These are phyloP conservation scores for Nitzschia sp. DNA, from an alignment of 108 stramenopile species.

Conservation along the genomic window DNA sequence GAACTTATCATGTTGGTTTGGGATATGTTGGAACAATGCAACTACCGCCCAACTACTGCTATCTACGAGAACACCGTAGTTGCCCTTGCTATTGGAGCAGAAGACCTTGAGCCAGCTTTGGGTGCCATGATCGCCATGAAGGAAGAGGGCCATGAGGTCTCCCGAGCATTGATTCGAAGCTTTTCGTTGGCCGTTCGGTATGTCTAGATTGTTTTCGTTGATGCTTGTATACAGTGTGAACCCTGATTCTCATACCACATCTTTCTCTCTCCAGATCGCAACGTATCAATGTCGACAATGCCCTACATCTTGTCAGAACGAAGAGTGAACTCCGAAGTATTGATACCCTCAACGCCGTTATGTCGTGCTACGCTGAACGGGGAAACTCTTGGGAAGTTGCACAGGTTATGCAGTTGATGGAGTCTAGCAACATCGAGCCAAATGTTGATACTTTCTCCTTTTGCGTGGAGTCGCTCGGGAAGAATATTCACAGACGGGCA, in stretches of 20 bases:
- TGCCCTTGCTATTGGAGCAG: constrained; percentile 38
- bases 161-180: constrained; percentile 51
- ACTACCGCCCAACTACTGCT: constrained; percentile 50
- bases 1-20: constrained; percentile 58
- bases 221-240: not conserved
- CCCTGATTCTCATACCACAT: not conserved
- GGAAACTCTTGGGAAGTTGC: constrained; percentile 32
- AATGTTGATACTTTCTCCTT: constrained; percentile 65
- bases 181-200: constrained; percentile 46
- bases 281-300: constrained; percentile 22
- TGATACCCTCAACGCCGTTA: constrained; percentile 45
- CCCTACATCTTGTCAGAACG: constrained; percentile 27
- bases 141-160: constrained; percentile 52
- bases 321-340: constrained; percentile 34
- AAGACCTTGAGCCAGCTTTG: constrained; percentile 39
- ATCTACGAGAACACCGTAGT: constrained; percentile 73
- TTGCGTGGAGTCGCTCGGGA: constrained; percentile 58
- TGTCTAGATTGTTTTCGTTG: not conserved
- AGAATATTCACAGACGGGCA: constrained; percentile 20
- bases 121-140: constrained; percentile 66
- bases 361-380: constrained; percentile 48
- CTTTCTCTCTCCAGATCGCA: not conserved
- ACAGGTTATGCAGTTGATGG: constrained; percentile 24
- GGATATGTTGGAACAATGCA: constrained; percentile 61
- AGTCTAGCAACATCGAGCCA: constrained; percentile 36